Conservation (phyloP, 2,329 filamentous ascomycete genomes). For the Pseudogymnoascus sp. region DNA sequence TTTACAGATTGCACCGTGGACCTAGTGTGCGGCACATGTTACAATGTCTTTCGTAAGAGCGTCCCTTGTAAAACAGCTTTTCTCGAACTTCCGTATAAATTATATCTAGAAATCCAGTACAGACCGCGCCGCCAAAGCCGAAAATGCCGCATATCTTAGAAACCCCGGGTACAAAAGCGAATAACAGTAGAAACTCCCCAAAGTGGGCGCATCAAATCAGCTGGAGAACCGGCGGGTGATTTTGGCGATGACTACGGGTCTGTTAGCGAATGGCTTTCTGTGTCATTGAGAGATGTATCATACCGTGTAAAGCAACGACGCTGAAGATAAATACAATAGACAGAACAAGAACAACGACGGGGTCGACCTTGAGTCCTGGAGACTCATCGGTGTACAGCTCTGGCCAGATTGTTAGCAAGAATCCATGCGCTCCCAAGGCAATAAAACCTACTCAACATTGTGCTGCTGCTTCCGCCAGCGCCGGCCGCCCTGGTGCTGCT, state of each 20-base stretch:
- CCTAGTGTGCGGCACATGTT: not conserved
- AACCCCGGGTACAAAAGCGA: slow-evolving; percentile 2
- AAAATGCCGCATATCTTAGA: slow-evolving; percentile 7
- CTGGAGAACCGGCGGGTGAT: slow-evolving; percentile 76
- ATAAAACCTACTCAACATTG: slow-evolving; percentile 79
- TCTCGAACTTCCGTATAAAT: slow-evolving; percentile 6
- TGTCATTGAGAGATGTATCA: slow-evolving; percentile 31
- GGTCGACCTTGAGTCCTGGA: slow-evolving; percentile 94
- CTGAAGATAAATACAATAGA: slow-evolving; percentile 98
- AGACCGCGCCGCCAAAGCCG: slow-evolving; percentile 1
- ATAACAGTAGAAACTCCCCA: slow-evolving; percentile 2
- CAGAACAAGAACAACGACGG: slow-evolving; percentile 91
- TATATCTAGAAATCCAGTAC: slow-evolving; percentile 7
- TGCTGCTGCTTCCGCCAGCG: slow-evolving; percentile 92
- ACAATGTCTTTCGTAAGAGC: not conserved
- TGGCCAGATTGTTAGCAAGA: slow-evolving; percentile 29
- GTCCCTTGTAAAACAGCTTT: not conserved
- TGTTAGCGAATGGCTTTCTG: slow-evolving; percentile 1
- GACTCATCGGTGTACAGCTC: slow-evolving; percentile 97
- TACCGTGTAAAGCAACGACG: slow-evolving; percentile 95
- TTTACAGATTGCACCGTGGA: slow-evolving; percentile 3
- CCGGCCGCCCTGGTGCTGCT: slow-evolving; percentile 89
- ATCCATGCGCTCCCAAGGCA: not conserved
- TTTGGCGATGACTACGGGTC: slow-evolving; percentile 77
- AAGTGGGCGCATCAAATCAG: slow-evolving; percentile 10